phyloP scores from a whole-genome alignment of 495 filamentous ascomycete genomes.

The Thozetella sp. region DNA sequence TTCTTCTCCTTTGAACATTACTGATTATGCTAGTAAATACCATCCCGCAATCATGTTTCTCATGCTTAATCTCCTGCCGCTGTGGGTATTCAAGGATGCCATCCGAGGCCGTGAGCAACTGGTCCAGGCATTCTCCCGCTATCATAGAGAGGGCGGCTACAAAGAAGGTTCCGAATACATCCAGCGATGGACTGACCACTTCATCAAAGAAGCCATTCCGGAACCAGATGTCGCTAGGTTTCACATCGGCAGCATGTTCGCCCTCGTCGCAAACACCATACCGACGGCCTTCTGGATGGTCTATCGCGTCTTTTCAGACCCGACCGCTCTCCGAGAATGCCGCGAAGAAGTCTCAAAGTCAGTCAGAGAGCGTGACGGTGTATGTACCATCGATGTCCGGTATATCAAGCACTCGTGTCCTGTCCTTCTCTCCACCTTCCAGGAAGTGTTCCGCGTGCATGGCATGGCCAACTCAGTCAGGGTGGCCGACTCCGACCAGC shows the following conservation, averaged over 20 bases:
- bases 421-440: constrained; percentile 11
- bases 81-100: background rate
- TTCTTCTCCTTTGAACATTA: background rate
- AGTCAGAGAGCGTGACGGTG: background rate
- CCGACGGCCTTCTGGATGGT: constrained; percentile 19
- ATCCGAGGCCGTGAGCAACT: background rate
- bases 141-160: background rate
- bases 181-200: background rate
- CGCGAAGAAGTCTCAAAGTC: background rate
- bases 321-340: constrained; percentile 5
- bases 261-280: constrained; percentile 13
- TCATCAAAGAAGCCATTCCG: background rate
- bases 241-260: constrained; percentile 2
- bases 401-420: constrained; percentile 11
- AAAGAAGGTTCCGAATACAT: background rate
- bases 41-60: constrained; percentile 1
- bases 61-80: background rate
- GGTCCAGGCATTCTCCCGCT: constrained; percentile 1
- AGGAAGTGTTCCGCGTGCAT: constrained; percentile 9
- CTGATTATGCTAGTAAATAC: background rate
- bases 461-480: constrained; percentile 9
- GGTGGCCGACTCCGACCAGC: constrained; percentile 18
- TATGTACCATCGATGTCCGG: constrained; percentile 2
- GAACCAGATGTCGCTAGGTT: constrained; percentile 9
- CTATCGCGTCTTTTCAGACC: constrained; percentile 14